phyloP scores from a whole-genome alignment of 192 early-diverging fungal genomes.

The Paraglomus brasilianum region DNA sequence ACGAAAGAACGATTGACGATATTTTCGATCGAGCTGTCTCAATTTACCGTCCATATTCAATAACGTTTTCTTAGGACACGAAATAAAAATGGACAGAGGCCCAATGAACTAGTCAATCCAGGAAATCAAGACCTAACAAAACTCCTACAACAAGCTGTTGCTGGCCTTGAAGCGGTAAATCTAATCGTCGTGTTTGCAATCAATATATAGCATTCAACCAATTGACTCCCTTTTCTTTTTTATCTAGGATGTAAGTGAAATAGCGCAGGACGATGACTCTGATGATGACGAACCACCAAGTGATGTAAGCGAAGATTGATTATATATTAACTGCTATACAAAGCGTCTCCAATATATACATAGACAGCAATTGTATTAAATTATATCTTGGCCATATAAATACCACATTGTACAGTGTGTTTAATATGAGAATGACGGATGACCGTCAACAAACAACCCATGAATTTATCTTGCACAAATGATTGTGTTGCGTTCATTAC shows the following conservation, averaged over 20 bases:
- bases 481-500: no score
- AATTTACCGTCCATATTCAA: background rate
- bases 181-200: background rate
- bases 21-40: background rate
- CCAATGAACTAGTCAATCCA: constrained; percentile 19
- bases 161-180: constrained; percentile 22
- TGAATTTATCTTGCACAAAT: no score
- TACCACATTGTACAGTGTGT: no score
- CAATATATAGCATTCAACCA: background rate
- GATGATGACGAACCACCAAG: background rate
- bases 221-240: background rate
- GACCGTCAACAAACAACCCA: no score
- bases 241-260: constrained; percentile 26
- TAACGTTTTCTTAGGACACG: constrained; percentile 5
- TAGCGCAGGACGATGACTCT: constrained; percentile 15
- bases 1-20: background rate
- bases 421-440: no score
- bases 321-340: no score
- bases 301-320: background rate
- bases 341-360: no score
- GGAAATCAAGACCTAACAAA: constrained; percentile 23
- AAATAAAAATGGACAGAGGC: constrained; percentile 29
- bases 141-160: constrained; percentile 25
- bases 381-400: no score
- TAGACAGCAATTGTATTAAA: no score